Conservation (phyloP, 2,329 filamentous ascomycete genomes). For the Decorospora gaudefroyi region DNA sequence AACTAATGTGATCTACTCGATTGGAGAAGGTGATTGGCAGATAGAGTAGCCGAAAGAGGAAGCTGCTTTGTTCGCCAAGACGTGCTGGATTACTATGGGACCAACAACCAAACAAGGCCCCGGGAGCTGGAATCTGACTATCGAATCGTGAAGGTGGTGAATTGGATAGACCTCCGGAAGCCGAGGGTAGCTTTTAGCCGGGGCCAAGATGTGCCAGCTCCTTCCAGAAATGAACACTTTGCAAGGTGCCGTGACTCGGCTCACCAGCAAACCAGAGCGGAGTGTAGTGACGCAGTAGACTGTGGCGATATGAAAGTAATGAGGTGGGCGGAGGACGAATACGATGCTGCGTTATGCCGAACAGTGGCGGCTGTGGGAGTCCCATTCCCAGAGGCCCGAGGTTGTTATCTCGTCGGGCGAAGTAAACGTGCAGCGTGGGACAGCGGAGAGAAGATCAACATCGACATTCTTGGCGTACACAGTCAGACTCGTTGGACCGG, state of each 20-base stretch:
- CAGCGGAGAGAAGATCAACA: conserved; percentile 6
- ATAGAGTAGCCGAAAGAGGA: conserved; percentile 20
- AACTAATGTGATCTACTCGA: conserved; percentile 4
- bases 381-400: too few species aligned
- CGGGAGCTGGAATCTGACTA: conserved; percentile 4
- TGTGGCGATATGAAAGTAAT: background rate
- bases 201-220: background rate
- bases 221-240: conserved; percentile 2
- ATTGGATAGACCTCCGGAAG: conserved; percentile 2
- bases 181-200: conserved; percentile 10
- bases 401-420: too few species aligned
- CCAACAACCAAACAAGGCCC: conserved; percentile 11
- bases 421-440: background rate
- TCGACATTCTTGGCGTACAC: conserved; percentile 14
- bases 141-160: conserved; percentile 3
- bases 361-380: background rate
- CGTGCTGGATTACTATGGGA: conserved; percentile 10
- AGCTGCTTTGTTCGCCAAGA: conserved; percentile 27
- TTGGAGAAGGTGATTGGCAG: conserved; percentile 14
- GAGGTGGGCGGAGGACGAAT: background rate
- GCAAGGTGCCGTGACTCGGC: background rate
- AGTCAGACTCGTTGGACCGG: too few species aligned
- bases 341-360: background rate
- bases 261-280: background rate
- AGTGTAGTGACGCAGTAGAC: too few species aligned